Evolutionary conservation across 2,329 filamentous ascomycete species (phyloP).

Genomic region (Colletotrichum camelliae): DNA sequence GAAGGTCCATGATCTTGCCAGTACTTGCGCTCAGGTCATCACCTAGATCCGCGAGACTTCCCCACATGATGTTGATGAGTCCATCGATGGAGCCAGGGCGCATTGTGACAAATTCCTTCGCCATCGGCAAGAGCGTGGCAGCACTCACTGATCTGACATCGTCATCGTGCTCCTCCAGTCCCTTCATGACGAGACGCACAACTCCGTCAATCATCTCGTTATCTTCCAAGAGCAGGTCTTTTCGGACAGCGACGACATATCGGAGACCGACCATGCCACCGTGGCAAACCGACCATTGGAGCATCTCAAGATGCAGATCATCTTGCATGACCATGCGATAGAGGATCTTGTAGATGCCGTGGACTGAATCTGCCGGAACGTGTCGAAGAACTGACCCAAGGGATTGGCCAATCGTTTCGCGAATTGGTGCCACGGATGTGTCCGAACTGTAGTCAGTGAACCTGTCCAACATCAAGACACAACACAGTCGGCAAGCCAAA

Average conservation of each 20-base stretch:
- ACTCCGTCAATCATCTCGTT: constrained; percentile 90
- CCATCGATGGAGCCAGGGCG: constrained; percentile 78
- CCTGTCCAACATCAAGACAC: constrained; percentile 94
- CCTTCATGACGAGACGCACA: constrained; percentile 91
- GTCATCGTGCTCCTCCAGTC: constrained; percentile 87
- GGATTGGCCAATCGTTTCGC: constrained; percentile 94
- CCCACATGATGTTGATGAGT: constrained; percentile 95
- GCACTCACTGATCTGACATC: constrained; percentile 97
- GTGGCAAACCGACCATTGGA: constrained; percentile 94
- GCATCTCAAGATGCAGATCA: constrained; percentile 74
- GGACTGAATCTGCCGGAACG: constrained; percentile 78
- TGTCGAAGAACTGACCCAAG: constrained; percentile 89
- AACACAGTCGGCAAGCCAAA: constrained; percentile 91
- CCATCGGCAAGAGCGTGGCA: constrained; percentile 95
- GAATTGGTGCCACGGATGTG: constrained; percentile 93
- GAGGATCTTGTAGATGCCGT: constrained; percentile 83
- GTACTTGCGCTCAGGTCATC: constrained; percentile 98
- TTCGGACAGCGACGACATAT: constrained; percentile 94
- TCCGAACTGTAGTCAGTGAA: constrained; percentile 99
- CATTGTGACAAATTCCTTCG: constrained; percentile 89
- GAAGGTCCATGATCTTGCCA: constrained; percentile 96
- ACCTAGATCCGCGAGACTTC: constrained; percentile 93
- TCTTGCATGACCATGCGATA: constrained; percentile 92
- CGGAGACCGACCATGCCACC: constrained; percentile 97
- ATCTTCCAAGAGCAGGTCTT: constrained; percentile 86